Conservation (phyloP, 345 rosid genomes). For the Citrus mangshanensis region DNA sequence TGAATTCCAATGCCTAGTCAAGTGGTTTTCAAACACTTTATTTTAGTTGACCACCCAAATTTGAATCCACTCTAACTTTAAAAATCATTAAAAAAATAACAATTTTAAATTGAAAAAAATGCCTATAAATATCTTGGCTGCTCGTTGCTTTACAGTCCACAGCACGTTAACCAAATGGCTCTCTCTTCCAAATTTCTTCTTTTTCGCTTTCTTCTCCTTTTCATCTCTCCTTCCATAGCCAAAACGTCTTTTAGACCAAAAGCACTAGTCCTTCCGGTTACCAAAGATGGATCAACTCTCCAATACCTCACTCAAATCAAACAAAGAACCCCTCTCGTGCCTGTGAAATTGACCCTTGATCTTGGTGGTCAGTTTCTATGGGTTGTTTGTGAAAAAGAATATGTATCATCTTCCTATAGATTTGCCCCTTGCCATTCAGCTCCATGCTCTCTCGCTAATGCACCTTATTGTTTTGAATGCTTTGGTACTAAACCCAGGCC, state of each 20-base stretch:
- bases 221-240: slow-evolving; percentile 6
- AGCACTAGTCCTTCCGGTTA: slow-evolving; percentile 23
- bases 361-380: slow-evolving; percentile 34
- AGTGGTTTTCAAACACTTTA: too few species aligned
- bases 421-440: slow-evolving; percentile 35
- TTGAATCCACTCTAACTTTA: neutral
- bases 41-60: too few species aligned
- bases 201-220: neutral
- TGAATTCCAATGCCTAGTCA: too few species aligned
- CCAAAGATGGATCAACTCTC: slow-evolving; percentile 19
- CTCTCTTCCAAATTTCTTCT: neutral
- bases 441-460: slow-evolving; percentile 29
- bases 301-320: slow-evolving; percentile 20
- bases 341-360: slow-evolving; percentile 24
- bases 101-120: too few species aligned
- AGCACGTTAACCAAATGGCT: slow-evolving; percentile 3
- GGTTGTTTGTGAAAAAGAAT: slow-evolving; percentile 34
- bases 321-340: slow-evolving; percentile 22
- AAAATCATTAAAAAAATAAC: neutral
- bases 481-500: slow-evolving; percentile 33
- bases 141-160: neutral
- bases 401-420: slow-evolving; percentile 27
- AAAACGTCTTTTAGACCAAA: slow-evolving; percentile 15
- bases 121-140: neutral
- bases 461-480: slow-evolving; percentile 17